Base-by-base conservation (phyloP, 495 filamentous ascomycete genomes). In the Lindgomyces ingoldianus region DNA sequence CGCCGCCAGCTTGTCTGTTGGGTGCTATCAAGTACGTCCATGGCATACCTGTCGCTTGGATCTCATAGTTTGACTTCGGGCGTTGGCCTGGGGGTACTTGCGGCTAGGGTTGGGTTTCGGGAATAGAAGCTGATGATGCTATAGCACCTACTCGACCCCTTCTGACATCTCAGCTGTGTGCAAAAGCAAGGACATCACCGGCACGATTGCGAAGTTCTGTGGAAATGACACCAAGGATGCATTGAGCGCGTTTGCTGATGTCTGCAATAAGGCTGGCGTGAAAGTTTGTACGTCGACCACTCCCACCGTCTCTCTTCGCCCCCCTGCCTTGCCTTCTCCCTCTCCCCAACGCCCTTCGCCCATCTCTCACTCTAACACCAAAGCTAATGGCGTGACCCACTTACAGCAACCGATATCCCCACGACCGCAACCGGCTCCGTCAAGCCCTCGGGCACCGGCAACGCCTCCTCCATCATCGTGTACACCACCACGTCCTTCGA, bases 1-100 rank as follows among this genome's bases (percentile, higher is more conserved):
- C 69, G 24, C 74, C 77, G 11, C 77, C 77, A 22, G 75, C 70
- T 36, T 79, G 77, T 65, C 60, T 79, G 21, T 64, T 79, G 27
- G 74, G 72, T 64, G 77, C 76, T 36, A 60, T 79, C 47, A 76
- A 76, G 75, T 77, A 73, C 54, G 71, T 19, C 25, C 46, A 49
- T 9, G 12, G 22, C 22, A 3, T 18, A 10, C 18, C 10, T 16
- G 18, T 14, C 24, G 36, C 19, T 30, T 26, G 8, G 14, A 11
- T n/a, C 18, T 19, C 1, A 10, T 14, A 18, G 30, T 4, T 42
- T 4, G 30, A 57, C n/a, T 42, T 26, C 2, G 24, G 14, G 19
- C 11, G 11, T 8, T 19, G 14, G 12, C 24, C 24, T 3, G 47
- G 27, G 64, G n/a, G n/a, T n/a, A n/a, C n/a, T n/a, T n/a, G n/a